Conservation (phyloP, 2,329 filamentous ascomycete species). For the Cladorrhinum sp. region DNA sequence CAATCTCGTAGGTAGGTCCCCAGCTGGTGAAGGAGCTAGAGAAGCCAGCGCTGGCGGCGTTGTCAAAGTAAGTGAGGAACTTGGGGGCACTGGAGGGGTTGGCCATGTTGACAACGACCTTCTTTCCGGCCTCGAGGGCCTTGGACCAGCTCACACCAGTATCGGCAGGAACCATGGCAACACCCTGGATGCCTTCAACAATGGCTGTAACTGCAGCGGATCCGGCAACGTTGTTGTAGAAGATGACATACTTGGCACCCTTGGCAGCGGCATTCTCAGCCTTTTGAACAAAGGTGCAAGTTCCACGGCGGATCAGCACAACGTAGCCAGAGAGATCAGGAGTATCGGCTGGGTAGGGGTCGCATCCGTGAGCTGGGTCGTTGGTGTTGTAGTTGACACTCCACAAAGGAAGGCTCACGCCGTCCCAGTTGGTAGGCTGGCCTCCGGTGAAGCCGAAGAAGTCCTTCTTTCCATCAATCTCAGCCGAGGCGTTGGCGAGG, state of each 20-base stretch:
- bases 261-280: conserved; percentile 48
- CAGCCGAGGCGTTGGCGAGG: conserved; percentile 42
- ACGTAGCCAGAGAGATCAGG: conserved; percentile 57
- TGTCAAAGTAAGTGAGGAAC: conserved; percentile 36
- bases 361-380: conserved; percentile 50
- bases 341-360: conserved; percentile 48
- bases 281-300: conserved; percentile 55
- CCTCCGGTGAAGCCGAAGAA: conserved; percentile 45
- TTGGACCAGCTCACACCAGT: conserved; percentile 45
- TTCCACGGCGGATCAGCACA: conserved; percentile 58
- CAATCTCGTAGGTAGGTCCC: conserved; percentile 60
- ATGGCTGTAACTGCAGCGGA: conserved; percentile 35
- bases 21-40: conserved; percentile 54
- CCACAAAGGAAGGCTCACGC: conserved; percentile 49
- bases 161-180: conserved; percentile 41
- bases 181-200: conserved; percentile 35
- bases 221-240: conserved; percentile 55
- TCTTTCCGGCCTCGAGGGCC: conserved; percentile 41
- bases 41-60: conserved; percentile 48
- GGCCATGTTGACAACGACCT: conserved; percentile 44
- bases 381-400: conserved; percentile 48
- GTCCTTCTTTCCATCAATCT: conserved; percentile 34
- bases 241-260: conserved; percentile 59
- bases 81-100: conserved; percentile 37
- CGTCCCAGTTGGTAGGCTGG: conserved; percentile 41